Base-by-base conservation (phyloP, 2,329 filamentous ascomycete species). In the Leptographium procerum region DNA sequence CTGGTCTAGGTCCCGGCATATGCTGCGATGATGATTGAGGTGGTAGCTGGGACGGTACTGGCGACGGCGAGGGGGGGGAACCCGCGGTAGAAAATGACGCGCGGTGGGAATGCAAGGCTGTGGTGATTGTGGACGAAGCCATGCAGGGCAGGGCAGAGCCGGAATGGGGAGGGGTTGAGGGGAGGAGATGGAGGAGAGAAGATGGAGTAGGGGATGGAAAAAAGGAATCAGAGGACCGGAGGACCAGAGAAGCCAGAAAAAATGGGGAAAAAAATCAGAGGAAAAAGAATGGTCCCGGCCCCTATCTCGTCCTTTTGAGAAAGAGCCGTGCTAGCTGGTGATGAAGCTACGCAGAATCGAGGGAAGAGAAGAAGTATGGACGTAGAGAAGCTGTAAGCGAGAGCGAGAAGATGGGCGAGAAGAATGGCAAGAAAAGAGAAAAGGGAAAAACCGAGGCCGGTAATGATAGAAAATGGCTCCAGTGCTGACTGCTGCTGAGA, bases 41-140 rank as follows among this genome's bases (percentile, higher is more conserved):
- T 34, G 56, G 59, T 16, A 61, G 28, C 31, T 36, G 56, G 31
- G 61, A 56, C 9, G 57, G 28, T 4, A 16, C 43, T 22, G 57
- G 19, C 16, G 52, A 48, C 13, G 22, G 52, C 31, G 57, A 59
- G 24, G 55, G 63, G 48, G 50, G 63, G 45, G 53, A 59, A 52
- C 58, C 61, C 50, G 57, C 51, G n/a, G 59, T 58, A 24, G 66
- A 66, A 54, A 65, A 64, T 56, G 67, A 66, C 48, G 66, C 57
- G 60, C 64, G 62, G 56, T 65, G 61, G 45, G 63, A 60, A 55
- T 62, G 59, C 28, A 64, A 56, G 40, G 65, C 60, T 54, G 69
- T 68, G 55, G 69, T 69, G 59, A 72, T 62, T 40, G 68, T 69
- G 40, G 70, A 67, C 61, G 71, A 72, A 65, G 72, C 70, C 72